Evolutionary conservation across 2,329 filamentous ascomycete species (phyloP).

Genomic region (Penicillium sp.): DNA sequence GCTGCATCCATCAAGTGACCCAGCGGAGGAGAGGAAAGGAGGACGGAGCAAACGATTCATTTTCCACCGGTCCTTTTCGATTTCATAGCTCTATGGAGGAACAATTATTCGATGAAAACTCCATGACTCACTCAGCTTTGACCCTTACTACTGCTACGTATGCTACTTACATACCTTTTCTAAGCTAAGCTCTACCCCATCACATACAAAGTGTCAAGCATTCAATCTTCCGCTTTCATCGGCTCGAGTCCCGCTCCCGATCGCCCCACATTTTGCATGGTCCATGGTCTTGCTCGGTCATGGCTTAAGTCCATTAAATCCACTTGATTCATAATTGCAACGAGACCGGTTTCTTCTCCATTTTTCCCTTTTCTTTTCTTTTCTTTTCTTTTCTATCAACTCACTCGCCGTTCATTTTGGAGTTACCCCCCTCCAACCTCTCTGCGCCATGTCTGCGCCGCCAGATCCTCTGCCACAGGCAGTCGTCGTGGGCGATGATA

Average conservation of each 20-base stretch:
- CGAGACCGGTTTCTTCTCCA: neutral
- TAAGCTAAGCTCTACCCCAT: no score
- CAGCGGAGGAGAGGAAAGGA: neutral
- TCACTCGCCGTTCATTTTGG: neutral
- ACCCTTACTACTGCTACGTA: neutral
- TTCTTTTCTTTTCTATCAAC: neutral
- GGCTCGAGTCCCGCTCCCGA: neutral
- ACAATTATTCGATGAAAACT: neutral
- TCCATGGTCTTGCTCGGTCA: neutral
- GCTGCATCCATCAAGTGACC: neutral
- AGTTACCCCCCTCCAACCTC: neutral
- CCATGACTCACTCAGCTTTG: neutral
- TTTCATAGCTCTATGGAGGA: no score
- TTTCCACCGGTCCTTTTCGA: neutral
- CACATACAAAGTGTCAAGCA: neutral
- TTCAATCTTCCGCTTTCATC: constrained; percentile 9
- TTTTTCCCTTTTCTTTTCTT: neutral
- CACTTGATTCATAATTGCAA: constrained; percentile 9
- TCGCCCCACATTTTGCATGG: constrained; percentile 8
- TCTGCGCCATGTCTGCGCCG: constrained; percentile 23
- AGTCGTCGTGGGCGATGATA: constrained; percentile 24
- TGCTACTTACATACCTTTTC: no score
- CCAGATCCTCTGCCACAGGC: constrained; percentile 27
- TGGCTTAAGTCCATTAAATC: constrained; percentile 11
- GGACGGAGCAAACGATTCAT: neutral